Conservation (phyloP, 352 stramenopile genomes). For the Plasmopara viticola region DNA sequence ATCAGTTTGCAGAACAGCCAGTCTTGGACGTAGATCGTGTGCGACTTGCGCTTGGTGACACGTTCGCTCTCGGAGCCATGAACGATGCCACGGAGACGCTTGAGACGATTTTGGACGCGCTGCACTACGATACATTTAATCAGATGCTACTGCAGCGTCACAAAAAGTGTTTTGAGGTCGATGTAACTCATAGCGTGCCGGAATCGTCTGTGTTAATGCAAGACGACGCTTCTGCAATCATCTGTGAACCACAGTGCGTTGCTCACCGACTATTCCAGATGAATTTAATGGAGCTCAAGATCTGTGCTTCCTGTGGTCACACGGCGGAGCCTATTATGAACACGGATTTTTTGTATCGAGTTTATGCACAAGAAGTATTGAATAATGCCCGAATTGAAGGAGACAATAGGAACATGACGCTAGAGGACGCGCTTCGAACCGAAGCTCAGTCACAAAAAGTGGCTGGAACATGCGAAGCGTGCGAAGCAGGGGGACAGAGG, state of each 20-base stretch:
- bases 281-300: slow-evolving; percentile 80
- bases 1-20: slow-evolving; percentile 74
- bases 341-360: slow-evolving; percentile 77
- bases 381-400: slow-evolving; percentile 7
- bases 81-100: slow-evolving; percentile 83
- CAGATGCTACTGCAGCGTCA: slow-evolving; percentile 55
- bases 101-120: slow-evolving; percentile 68
- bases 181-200: slow-evolving; percentile 11
- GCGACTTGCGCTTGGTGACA: slow-evolving; percentile 47
- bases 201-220: slow-evolving; percentile 50
- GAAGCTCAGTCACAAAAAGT: slow-evolving; percentile 49
- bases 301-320: slow-evolving; percentile 49
- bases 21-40: slow-evolving; percentile 74
- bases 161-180: slow-evolving; percentile 4
- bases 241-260: slow-evolving; percentile 76
- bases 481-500: slow-evolving; percentile 40
- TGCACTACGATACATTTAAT: slow-evolving; percentile 78
- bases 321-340: slow-evolving; percentile 77
- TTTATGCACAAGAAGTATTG: slow-evolving; percentile 73
- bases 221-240: slow-evolving; percentile 54
- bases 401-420: slow-evolving; percentile 22
- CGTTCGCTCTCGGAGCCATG: slow-evolving; percentile 76
- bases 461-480: slow-evolving; percentile 43
- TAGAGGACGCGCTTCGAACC: slow-evolving; percentile 50
- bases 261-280: slow-evolving; percentile 81